Percentiles rank a stretch among this genome's conserved stretches.
Evolutionary conservation across 192 early-diverging fungal genomes (phyloP).

Genomic region (Podila minutissima): DNA sequence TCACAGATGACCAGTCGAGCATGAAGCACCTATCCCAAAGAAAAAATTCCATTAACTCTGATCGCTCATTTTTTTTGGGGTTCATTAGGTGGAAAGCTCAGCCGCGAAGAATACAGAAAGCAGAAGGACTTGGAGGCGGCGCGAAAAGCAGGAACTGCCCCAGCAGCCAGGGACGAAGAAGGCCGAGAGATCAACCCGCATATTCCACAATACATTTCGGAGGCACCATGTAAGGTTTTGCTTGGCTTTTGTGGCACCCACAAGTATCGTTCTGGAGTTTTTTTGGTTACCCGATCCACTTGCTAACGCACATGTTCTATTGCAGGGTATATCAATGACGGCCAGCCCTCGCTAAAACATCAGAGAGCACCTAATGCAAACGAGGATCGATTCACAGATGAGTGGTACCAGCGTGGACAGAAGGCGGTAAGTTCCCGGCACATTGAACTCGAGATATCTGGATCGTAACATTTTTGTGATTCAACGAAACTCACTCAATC

Average conservation of each 20-base stretch:
- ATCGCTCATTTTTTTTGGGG: no score
- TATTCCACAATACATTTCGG: slow-evolving; percentile 95
- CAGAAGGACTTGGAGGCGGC: slow-evolving; percentile 97
- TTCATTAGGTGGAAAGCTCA: slow-evolving; percentile 71
- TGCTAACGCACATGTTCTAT: neutral
- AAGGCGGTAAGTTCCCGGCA: slow-evolving; percentile 58
- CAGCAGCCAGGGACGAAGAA: slow-evolving; percentile 84
- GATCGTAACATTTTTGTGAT: no score
- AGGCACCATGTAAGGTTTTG: slow-evolving; percentile 84
- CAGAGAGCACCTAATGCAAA: slow-evolving; percentile 66
- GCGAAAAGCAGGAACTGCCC: slow-evolving; percentile 92
- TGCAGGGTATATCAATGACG: slow-evolving; percentile 80
- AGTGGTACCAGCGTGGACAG: slow-evolving; percentile 86
- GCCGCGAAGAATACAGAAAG: slow-evolving; percentile 92
- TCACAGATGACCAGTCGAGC: no score
- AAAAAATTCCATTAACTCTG: no score
- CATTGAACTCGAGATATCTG: no score
- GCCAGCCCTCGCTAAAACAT: slow-evolving; percentile 87
- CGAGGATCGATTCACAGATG: slow-evolving; percentile 51
- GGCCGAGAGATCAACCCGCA: slow-evolving; percentile 98
- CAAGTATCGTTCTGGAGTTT: neutral
- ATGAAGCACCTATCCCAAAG: no score
- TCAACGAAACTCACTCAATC: no score
- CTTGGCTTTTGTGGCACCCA: neutral
- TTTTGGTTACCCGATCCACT: neutral